Conservation (phyloP, 2,329 filamentous ascomycete species). For the Cercospora brassicicola region DNA sequence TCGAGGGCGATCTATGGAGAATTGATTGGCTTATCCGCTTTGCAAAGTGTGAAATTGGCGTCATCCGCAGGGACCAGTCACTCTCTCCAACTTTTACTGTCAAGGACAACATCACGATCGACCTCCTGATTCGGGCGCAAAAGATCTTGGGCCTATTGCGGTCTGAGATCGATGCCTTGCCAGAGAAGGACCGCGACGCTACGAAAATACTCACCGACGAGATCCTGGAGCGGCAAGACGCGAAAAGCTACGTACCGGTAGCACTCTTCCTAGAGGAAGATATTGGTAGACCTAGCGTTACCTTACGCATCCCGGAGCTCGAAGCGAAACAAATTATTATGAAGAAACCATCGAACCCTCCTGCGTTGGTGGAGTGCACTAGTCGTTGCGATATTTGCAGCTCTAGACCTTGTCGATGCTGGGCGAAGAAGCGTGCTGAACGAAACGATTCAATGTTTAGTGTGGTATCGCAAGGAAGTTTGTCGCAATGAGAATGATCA, state of each 20-base stretch:
- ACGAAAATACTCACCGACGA: conserved; percentile 10
- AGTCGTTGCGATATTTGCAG: conserved; percentile 2
- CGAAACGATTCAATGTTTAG: conserved; percentile 12
- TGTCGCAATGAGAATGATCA: background rate
- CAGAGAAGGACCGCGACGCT: conserved; percentile 4
- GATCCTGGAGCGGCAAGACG: conserved; percentile 5
- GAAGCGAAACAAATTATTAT: conserved; percentile 17
- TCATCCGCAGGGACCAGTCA: conserved; percentile 5
- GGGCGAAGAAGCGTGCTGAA: conserved; percentile 11
- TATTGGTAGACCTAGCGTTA: conserved; percentile 10
- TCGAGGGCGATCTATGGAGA: conserved; percentile 4
- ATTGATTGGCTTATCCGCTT: conserved; percentile 14
- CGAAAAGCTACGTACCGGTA: background rate
- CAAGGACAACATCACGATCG: conserved; percentile 14
- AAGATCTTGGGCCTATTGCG: conserved; percentile 5
- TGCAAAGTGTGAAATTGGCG: conserved; percentile 8
- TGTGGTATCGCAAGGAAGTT: background rate
- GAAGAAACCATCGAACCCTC: conserved; percentile 15
- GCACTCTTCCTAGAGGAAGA: background rate
- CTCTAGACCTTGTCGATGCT: conserved; percentile 8
- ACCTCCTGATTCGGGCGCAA: conserved; percentile 11
- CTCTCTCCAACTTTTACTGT: background rate
- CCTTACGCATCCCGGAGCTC: conserved; percentile 13
- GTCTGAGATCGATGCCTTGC: conserved; percentile 12
- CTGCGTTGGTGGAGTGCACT: conserved; percentile 4